Evolutionary conservation across 2,329 filamentous ascomycete species (phyloP).

Genomic region (Cordyceps tenuipes): DNA sequence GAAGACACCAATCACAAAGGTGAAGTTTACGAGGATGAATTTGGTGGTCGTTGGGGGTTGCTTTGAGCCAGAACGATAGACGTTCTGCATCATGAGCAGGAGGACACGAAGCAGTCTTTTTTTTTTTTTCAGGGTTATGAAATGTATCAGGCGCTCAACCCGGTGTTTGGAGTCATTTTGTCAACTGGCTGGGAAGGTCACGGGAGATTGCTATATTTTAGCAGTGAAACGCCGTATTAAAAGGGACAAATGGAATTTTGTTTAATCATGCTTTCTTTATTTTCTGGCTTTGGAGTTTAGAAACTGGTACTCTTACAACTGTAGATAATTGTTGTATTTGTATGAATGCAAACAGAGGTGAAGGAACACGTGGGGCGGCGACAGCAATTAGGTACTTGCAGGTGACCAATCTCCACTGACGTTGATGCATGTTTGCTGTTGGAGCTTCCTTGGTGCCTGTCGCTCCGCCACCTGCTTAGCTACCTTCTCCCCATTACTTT

Average conservation of each 20-base stretch:
- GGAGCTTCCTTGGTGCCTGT: conserved; percentile 4
- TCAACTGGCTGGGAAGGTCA: neutral
- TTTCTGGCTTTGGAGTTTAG: neutral
- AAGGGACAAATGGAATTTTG: neutral
- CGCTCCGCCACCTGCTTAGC: conserved; percentile 4
- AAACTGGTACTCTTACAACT: neutral
- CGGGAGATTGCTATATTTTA: neutral
- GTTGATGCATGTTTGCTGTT: conserved; percentile 5
- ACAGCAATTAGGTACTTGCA: neutral
- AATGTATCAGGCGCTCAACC: neutral
- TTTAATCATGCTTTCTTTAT: neutral
- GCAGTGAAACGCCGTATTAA: neutral
- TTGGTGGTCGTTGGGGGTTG: conserved; percentile 77
- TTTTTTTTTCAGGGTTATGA: neutral
- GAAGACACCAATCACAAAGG: conserved; percentile 89
- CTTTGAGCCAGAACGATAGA: conserved; percentile 46
- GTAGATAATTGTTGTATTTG: neutral
- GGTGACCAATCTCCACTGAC: conserved; percentile 10
- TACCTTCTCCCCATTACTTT: neutral
- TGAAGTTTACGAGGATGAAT: conserved; percentile 92
- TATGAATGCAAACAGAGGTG: neutral
- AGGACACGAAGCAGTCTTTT: neutral
- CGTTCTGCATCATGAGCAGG: neutral
- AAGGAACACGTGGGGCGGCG: conserved; percentile 7
- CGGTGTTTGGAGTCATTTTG: conserved; percentile 2